These are phyloP conservation scores for Saksenaea vasiformis DNA, from an alignment of 371 early-diverging fungal genomes.

Conservation along the genomic window DNA sequence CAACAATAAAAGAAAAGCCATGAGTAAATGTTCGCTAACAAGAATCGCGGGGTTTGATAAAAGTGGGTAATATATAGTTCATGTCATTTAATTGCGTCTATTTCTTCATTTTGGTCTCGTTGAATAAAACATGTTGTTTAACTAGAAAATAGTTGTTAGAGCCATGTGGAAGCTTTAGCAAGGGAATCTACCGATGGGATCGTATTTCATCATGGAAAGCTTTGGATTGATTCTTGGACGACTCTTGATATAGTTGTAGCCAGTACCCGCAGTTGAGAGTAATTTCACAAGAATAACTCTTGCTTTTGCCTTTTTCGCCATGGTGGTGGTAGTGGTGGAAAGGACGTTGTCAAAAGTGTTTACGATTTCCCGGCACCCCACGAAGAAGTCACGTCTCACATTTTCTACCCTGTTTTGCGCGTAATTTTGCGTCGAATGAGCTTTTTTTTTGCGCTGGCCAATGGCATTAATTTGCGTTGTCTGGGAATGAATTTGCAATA, in stretches of 20 bases:
- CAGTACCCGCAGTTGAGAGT: conserved; percentile 81
- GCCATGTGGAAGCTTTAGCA: background rate
- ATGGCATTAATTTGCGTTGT: no score
- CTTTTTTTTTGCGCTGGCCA: no score
- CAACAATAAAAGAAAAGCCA: background rate
- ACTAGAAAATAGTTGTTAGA: conserved; percentile 31
- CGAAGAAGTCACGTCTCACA: no score
- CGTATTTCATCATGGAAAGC: conserved; percentile 82
- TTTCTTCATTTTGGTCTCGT: conserved; percentile 75
- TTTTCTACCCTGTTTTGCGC: no score
- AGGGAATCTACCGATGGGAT: conserved; percentile 65
- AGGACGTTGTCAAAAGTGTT: no score
- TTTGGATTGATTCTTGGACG: conserved; percentile 77
- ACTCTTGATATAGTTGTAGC: conserved; percentile 78
- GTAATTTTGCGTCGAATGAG: no score
- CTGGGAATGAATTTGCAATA: no score
- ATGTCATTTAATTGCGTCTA: conserved; percentile 14
- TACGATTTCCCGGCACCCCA: no score
- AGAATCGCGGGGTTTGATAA: no score
- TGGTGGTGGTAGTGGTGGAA: conserved; percentile 1
- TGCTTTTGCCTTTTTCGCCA: conserved; percentile 88
- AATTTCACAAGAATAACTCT: conserved; percentile 80
- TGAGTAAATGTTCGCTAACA: background rate
- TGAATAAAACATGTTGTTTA: conserved; percentile 76
- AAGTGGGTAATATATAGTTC: no score